These are phyloP conservation scores for Cordyceps militaris DNA, from an alignment of 2,329 filamentous ascomycete species.

Conservation along the genomic window DNA sequence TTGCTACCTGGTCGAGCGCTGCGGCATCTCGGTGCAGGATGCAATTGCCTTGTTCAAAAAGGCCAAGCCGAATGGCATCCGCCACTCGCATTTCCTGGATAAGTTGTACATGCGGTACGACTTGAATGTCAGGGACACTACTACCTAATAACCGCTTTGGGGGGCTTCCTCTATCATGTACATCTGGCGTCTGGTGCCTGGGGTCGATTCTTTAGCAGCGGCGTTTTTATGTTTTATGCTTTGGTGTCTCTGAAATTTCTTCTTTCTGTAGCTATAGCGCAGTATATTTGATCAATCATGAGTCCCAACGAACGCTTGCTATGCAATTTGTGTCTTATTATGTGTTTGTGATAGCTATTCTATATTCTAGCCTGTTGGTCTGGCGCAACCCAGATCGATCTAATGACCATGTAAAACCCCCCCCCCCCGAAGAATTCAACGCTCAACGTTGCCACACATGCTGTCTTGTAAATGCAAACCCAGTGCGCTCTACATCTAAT, in stretches of 20 bases:
- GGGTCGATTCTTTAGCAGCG: background rate
- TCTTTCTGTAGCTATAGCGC: background rate
- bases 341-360: background rate
- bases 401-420: background rate
- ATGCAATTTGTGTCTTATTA: background rate
- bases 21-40: conserved; percentile 62
- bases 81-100: conserved; percentile 84
- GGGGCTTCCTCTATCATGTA: background rate
- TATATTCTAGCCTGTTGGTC: background rate
- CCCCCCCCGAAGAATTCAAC: background rate
- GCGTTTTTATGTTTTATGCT: background rate
- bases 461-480: background rate
- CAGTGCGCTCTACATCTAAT: background rate
- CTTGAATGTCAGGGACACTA: conserved; percentile 18
- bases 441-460: background rate
- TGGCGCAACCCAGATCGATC: background rate
- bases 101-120: conserved; percentile 71
- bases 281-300: too few species aligned
- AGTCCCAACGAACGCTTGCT: too few species aligned
- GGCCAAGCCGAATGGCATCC: conserved; percentile 73
- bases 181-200: background rate
- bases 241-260: background rate
- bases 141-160: background rate
- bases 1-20: conserved; percentile 80
- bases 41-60: conserved; percentile 73